Percentiles rank a stretch among this genome's conserved stretches.
Evolutionary conservation across 1,284 basidiomycete species (phyloP).

Genomic region (Moesziomyces aphidis): DNA sequence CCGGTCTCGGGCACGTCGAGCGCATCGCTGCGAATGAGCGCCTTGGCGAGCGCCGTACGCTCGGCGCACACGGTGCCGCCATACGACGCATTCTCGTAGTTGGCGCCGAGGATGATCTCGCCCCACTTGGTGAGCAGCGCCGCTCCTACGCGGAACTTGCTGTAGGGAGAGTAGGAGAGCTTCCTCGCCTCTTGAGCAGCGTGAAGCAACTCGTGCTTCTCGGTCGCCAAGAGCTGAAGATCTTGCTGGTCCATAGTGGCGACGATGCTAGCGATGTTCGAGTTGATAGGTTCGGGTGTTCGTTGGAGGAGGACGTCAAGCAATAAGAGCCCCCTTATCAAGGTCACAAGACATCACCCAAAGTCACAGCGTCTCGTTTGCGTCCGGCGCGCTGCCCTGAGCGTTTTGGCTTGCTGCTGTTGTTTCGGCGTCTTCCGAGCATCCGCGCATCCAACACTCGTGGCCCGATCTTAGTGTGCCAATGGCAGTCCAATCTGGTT

Average conservation of each 20-base stretch:
- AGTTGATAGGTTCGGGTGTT: neutral
- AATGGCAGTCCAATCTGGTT: no score
- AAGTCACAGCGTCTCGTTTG: neutral
- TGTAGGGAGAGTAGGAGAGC: slow-evolving; percentile 69
- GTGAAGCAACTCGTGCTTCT: slow-evolving; percentile 51
- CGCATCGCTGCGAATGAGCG: slow-evolving; percentile 29
- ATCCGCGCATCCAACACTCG: slow-evolving; percentile 7
- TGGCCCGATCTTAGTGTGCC: no score
- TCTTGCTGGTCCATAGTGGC: slow-evolving; percentile 37
- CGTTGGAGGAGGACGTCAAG: neutral
- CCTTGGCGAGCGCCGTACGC: slow-evolving; percentile 60
- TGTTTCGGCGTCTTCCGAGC: slow-evolving; percentile 25
- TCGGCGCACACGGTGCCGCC: slow-evolving; percentile 72
- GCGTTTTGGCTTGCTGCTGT: no score
- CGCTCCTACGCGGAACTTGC: slow-evolving; percentile 89
- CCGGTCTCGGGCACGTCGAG: slow-evolving; percentile 29
- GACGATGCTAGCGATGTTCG: neutral
- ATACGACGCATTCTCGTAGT: slow-evolving; percentile 91
- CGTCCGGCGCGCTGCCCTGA: neutral
- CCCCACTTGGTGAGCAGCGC: slow-evolving; percentile 79
- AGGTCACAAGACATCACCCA: slow-evolving; percentile 28
- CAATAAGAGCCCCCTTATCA: neutral
- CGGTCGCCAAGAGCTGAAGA: slow-evolving; percentile 33
- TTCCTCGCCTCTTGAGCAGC: slow-evolving; percentile 57
- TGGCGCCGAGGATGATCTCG: slow-evolving; percentile 81